A percentile compares a stretch with the other conserved stretches of the same genome.
Conservation (phyloP, 148 eudicot species). For the Selenicereus undatus region DNA sequence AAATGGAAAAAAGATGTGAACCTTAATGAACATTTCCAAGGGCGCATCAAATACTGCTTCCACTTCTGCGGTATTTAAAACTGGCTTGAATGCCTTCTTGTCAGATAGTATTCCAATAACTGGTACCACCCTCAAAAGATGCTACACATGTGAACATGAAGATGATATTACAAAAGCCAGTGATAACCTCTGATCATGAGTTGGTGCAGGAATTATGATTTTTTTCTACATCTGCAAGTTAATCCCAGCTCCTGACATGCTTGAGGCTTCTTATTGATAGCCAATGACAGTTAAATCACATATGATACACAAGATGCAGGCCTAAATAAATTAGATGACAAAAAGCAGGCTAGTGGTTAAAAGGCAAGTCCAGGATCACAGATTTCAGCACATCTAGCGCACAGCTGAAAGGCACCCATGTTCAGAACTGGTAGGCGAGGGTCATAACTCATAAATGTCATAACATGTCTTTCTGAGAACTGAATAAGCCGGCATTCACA, state of each 20-base stretch:
- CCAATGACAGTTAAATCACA: neutral
- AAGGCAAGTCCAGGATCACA: neutral
- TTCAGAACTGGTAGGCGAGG: neutral
- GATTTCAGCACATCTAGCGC: neutral
- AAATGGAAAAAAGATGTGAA: conserved; percentile 12
- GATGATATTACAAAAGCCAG: neutral
- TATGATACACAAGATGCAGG: neutral
- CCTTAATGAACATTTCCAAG: conserved; percentile 78
- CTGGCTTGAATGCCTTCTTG: conserved; percentile 52
- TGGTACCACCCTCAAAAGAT: conserved; percentile 40
- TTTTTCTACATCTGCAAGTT: neutral
- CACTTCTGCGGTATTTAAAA: conserved; percentile 65
- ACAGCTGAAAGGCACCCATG: neutral
- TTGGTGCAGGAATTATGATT: neutral
- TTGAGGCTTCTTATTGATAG: neutral
- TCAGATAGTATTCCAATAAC: conserved; percentile 48
- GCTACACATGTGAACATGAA: conserved; percentile 33
- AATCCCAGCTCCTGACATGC: neutral
- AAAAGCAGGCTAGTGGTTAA: neutral
- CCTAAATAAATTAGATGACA: neutral
- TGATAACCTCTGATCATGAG: neutral
- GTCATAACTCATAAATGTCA: neutral
- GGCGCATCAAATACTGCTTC: conserved; percentile 86
- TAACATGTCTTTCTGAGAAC: neutral
- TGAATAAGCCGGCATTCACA: neutral